Evolutionary conservation across 192 early-diverging fungal genomes (phyloP).

Genomic region (Coemansia javaensis): DNA sequence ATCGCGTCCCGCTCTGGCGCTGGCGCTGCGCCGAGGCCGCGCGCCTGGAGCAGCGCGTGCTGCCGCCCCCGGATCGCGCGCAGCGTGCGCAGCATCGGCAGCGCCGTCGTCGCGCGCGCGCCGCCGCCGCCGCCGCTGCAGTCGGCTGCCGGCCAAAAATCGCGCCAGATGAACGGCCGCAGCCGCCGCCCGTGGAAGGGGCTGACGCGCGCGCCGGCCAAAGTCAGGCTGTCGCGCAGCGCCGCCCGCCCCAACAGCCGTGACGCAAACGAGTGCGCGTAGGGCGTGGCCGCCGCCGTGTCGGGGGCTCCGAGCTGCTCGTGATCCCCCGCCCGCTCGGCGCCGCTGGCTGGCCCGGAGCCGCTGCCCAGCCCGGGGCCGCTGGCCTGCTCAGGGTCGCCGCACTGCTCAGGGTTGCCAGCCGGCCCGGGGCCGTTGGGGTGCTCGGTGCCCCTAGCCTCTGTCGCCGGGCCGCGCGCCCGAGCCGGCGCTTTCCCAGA

Average conservation of each 20-base stretch:
- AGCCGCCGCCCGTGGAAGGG: slow-evolving; percentile 69
- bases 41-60: slow-evolving; percentile 26
- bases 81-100: slow-evolving; percentile 18
- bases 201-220: slow-evolving; percentile 54
- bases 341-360: too few species aligned
- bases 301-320: neutral
- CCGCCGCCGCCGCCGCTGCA: slow-evolving; percentile 23
- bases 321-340: neutral
- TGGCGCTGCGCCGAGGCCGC: slow-evolving; percentile 2
- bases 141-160: slow-evolving; percentile 43
- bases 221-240: slow-evolving; percentile 54
- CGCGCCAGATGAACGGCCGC: slow-evolving; percentile 80
- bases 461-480: too few species aligned
- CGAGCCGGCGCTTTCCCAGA: too few species aligned
- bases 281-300: slow-evolving; percentile 49
- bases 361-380: too few species aligned
- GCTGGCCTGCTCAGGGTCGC: too few species aligned
- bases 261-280: slow-evolving; percentile 69
- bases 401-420: too few species aligned
- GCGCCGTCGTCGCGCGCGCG: slow-evolving; percentile 45
- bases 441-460: too few species aligned
- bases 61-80: slow-evolving; percentile 30
- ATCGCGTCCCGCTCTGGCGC: slow-evolving; percentile 51
- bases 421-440: too few species aligned
- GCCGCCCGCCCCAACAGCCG: slow-evolving; percentile 63